Conservation (phyloP, 2,329 filamentous ascomycete genomes). For the Botrytis deweyae region DNA sequence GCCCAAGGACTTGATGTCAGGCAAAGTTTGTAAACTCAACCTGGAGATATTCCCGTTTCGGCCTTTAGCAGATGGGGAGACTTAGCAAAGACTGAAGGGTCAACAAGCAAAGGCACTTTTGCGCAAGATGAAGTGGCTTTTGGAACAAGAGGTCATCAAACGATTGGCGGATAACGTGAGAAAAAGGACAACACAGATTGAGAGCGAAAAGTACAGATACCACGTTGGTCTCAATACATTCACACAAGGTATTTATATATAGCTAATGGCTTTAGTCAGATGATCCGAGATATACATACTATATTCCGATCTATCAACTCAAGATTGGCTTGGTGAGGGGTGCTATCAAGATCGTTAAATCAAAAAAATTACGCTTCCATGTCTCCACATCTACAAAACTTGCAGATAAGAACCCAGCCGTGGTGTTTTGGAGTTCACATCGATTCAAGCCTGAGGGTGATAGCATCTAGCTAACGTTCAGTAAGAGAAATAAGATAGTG, state of each 20-base stretch:
- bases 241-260: fast-evolving
- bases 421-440: not conserved
- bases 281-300: not conserved
- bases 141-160: not conserved
- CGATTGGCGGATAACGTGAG: not conserved
- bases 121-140: not conserved
- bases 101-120: not conserved
- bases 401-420: not conserved
- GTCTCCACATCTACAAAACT: not conserved
- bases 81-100: not conserved
- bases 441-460: too few species aligned
- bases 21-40: not conserved
- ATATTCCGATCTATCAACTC: fast-evolving
- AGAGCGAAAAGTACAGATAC: not conserved
- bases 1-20: not conserved
- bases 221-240: not conserved
- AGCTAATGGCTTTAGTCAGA: not conserved
- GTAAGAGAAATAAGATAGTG: fast-evolving
- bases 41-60: not conserved
- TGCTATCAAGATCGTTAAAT: not conserved
- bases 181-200: not conserved
- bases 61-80: not conserved
- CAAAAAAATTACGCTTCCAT: fast-evolving
- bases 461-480: not conserved
- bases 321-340: not conserved